Evolutionary conservation across 129 eudicot species (phyloP).

Genomic region (Escallonia rubra): DNA sequence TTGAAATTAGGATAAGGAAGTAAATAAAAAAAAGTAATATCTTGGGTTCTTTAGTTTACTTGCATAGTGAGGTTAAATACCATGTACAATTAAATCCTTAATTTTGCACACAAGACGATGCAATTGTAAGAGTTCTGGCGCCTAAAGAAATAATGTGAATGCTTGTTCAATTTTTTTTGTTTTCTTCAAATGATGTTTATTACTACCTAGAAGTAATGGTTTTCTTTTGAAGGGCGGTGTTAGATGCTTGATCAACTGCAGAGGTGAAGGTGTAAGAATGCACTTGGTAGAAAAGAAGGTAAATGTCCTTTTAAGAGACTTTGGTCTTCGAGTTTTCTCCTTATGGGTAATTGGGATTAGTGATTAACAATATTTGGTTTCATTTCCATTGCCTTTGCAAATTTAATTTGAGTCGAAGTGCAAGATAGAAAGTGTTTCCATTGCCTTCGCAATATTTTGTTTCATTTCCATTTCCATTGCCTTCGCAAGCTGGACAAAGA

Average conservation of each 20-base stretch:
- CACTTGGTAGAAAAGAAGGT: constrained; percentile 97
- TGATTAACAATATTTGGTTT: too few species aligned
- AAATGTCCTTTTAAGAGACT: constrained; percentile 26
- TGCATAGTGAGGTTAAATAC: neutral
- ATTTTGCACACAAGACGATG: constrained; percentile 79
- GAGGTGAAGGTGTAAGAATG: constrained; percentile 99
- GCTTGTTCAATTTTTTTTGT: constrained; percentile 24
- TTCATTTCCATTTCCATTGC: too few species aligned
- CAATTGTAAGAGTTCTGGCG: constrained; percentile 99
- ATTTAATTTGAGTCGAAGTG: too few species aligned
- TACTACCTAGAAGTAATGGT: constrained; percentile 17
- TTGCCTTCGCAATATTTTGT: too few species aligned
- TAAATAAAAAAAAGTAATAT: neutral
- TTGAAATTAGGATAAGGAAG: constrained; percentile 60
- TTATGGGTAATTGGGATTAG: too few species aligned
- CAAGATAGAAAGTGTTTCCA: too few species aligned
- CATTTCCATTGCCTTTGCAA: too few species aligned
- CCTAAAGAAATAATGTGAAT: constrained; percentile 97
- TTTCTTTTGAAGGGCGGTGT: constrained; percentile 74
- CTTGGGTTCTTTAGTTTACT: neutral
- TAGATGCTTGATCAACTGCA: constrained; percentile 93
- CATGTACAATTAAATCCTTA: constrained; percentile 8
- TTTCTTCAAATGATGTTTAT: constrained; percentile 10
- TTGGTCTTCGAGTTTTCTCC: too few species aligned
- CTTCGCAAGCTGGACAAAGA: too few species aligned